Percentiles rank a stretch among this genome's conserved stretches.
phyloP scores from a whole-genome alignment of 2,329 filamentous ascomycete genomes.

The Sordariomycetes sp. region DNA sequence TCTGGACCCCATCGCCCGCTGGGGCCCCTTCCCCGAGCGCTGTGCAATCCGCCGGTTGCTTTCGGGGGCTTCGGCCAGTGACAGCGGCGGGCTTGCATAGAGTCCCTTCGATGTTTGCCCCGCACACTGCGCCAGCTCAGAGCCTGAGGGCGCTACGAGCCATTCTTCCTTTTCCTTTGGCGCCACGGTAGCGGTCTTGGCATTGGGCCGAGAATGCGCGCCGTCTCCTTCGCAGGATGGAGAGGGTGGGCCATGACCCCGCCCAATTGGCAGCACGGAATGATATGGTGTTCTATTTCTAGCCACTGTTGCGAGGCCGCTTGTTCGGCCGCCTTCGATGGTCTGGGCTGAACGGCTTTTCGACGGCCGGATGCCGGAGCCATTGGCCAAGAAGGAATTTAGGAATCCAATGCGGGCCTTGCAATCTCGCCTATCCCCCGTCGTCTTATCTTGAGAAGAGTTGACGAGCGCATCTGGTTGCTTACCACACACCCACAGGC shows the following conservation, averaged over 20 bases:
- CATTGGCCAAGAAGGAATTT: neutral
- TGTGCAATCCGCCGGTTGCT: neutral
- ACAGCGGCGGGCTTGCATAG: neutral
- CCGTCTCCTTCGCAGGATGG: neutral
- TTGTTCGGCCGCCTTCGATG: neutral
- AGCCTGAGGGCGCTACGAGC: neutral
- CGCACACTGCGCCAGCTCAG: too few species aligned
- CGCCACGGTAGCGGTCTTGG: neutral
- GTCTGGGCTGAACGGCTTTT: neutral
- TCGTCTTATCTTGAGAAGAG: neutral
- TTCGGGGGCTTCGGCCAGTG: neutral
- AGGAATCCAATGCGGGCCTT: neutral
- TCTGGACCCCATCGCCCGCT: neutral
- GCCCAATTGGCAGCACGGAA: neutral
- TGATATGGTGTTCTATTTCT: neutral
- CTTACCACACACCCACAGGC: neutral
- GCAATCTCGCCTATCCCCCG: neutral
- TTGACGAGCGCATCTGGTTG: neutral
- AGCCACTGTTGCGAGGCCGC: neutral
- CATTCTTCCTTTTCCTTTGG: neutral
- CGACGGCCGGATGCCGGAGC: neutral
- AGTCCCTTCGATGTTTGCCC: neutral
- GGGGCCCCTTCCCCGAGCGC: neutral
- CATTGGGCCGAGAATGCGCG: neutral
- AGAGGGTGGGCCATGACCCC: neutral